A percentile compares a stretch with the other conserved stretches of the same genome.
Conservation (phyloP, 2,329 filamentous ascomycete species). For the Trichoderma sp. region DNA sequence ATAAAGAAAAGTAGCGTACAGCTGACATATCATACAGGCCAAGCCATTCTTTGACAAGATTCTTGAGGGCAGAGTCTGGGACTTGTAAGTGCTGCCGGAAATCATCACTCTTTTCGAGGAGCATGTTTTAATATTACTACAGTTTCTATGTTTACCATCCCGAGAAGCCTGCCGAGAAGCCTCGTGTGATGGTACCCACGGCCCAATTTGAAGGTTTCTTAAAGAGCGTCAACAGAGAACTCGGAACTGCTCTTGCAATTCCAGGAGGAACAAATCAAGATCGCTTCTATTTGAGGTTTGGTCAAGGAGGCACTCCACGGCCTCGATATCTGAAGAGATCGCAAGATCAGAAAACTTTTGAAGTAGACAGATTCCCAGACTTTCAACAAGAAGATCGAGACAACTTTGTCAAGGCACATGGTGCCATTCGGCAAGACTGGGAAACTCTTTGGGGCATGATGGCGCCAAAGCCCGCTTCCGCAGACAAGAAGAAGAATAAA, state of each 20-base stretch:
- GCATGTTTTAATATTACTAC: neutral
- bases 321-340: conserved; percentile 69
- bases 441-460: conserved; percentile 28
- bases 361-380: conserved; percentile 41
- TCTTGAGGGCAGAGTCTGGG: conserved; percentile 66
- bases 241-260: conserved; percentile 57
- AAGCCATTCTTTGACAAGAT: conserved; percentile 59
- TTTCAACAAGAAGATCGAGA: conserved; percentile 40
- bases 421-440: conserved; percentile 14
- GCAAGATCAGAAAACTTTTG: conserved; percentile 42
- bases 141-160: conserved; percentile 70
- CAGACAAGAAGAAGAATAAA: conserved; percentile 43
- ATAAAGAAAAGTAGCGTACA: neutral
- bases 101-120: neutral
- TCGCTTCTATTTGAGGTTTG: conserved; percentile 65
- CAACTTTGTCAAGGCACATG: conserved; percentile 29
- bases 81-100: conserved; percentile 59
- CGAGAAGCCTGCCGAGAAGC: conserved; percentile 46
- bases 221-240: conserved; percentile 61
- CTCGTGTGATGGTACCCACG: conserved; percentile 68
- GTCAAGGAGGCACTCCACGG: conserved; percentile 56
- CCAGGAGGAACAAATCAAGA: conserved; percentile 53
- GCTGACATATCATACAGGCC: conserved; percentile 38
- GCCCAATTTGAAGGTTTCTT: conserved; percentile 67
- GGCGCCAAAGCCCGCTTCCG: conserved; percentile 28